Percentiles rank a stretch among this genome's conserved stretches.
These are phyloP conservation scores for Saposhnikovia divaricata DNA, from an alignment of 129 eudicot genomes.

Conservation along the genomic window DNA sequence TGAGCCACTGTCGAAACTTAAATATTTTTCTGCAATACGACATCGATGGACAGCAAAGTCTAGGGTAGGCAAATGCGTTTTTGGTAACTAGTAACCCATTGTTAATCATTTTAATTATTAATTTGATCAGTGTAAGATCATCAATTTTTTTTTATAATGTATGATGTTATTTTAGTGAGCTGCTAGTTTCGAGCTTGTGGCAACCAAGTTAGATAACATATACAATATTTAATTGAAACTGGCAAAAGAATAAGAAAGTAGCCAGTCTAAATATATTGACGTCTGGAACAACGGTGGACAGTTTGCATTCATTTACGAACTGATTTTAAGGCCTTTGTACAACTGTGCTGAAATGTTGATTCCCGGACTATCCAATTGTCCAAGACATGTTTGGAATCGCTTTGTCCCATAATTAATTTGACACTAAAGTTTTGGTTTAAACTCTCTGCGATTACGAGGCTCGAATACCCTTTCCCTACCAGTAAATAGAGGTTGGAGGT, in stretches of 20 bases:
- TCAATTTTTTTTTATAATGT: neutral
- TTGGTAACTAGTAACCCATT: neutral
- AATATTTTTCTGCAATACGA: neutral
- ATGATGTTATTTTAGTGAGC: neutral
- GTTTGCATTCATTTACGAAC: neutral
- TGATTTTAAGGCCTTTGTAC: neutral
- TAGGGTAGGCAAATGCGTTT: slow-evolving; percentile 4
- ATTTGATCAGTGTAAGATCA: slow-evolving; percentile 1
- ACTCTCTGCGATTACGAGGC: too few relatives aligned
- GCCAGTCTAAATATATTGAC: neutral
- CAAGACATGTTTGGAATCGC: neutral
- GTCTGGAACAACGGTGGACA: neutral
- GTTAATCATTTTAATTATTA: slow-evolving; percentile 8
- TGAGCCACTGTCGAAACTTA: neutral
- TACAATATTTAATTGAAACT: neutral
- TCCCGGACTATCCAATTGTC: too few relatives aligned
- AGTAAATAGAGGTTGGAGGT: too few relatives aligned
- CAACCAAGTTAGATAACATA: neutral
- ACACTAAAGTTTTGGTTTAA: too few relatives aligned
- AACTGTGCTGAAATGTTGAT: neutral
- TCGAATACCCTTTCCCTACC: too few relatives aligned
- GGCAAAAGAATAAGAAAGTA: neutral
- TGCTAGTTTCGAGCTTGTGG: neutral
- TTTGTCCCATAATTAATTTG: too few relatives aligned
- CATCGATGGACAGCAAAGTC: neutral